Percentiles rank a stretch among this genome's conserved stretches.
Evolutionary conservation across 2,329 filamentous ascomycete species (phyloP).

Genomic region (Talaromyces verruculosus): DNA sequence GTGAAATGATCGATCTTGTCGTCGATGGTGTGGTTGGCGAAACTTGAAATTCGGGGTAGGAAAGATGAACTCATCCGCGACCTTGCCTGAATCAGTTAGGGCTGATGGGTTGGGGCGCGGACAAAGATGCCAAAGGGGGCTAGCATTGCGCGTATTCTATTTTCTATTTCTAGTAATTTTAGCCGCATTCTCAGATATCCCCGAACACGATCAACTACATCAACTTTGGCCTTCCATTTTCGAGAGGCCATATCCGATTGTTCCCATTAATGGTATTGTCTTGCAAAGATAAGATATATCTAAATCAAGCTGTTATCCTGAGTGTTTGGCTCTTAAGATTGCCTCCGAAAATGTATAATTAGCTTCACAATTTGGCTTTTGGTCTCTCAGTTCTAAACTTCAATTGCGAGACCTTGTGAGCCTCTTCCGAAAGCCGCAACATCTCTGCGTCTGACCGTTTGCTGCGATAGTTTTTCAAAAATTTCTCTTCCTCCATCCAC

Average conservation of each 20-base stretch:
- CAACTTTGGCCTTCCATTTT: background rate
- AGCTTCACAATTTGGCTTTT: background rate
- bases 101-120: background rate
- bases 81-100: background rate
- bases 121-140: background rate
- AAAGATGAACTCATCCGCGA: background rate
- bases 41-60: background rate
- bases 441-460: conserved; percentile 25
- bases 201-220: background rate
- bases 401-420: conserved; percentile 19
- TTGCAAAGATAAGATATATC: background rate
- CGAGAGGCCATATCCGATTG: background rate
- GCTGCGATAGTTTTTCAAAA: conserved; percentile 24
- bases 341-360: background rate
- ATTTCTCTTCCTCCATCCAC: conserved; percentile 25
- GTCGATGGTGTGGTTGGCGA: background rate
- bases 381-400: background rate
- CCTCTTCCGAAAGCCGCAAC: conserved; percentile 22
- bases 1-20: background rate
- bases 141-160: background rate
- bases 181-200: background rate
- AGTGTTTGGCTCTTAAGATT: background rate
- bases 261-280: background rate
- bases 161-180: background rate
- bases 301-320: background rate